phyloP scores from a whole-genome alignment of 2,329 filamentous ascomycete genomes.

The Penicillium sp. region DNA sequence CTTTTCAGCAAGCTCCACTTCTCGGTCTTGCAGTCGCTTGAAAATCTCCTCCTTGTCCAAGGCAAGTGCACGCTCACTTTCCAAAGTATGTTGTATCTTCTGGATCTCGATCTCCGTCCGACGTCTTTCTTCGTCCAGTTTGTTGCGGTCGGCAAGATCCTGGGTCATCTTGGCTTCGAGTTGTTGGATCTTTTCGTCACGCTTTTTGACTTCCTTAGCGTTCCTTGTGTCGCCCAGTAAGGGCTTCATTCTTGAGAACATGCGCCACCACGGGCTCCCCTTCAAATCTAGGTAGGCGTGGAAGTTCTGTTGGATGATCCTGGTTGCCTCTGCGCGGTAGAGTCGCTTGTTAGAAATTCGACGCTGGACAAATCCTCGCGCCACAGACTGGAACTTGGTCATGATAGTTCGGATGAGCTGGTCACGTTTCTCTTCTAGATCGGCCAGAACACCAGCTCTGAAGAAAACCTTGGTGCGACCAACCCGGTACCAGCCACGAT shows the following conservation, averaged over 20 bases:
- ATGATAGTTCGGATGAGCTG: slow-evolving; percentile 91
- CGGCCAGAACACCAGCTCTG: slow-evolving; percentile 88
- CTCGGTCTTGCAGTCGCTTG: slow-evolving; percentile 88
- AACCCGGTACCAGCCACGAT: slow-evolving; percentile 83
- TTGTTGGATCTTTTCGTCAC: slow-evolving; percentile 87
- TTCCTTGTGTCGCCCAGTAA: slow-evolving; percentile 88
- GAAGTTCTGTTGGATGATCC: slow-evolving; percentile 93
- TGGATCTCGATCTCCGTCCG: slow-evolving; percentile 84
- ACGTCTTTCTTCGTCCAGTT: slow-evolving; percentile 85
- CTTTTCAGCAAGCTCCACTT: slow-evolving; percentile 89
- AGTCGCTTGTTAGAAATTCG: slow-evolving; percentile 87
- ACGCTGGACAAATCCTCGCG: slow-evolving; percentile 83
- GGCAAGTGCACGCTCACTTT: slow-evolving; percentile 92
- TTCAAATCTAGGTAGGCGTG: slow-evolving; percentile 86
- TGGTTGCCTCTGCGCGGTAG: slow-evolving; percentile 89
- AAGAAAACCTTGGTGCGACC: slow-evolving; percentile 98
- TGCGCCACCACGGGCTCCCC: slow-evolving; percentile 94
- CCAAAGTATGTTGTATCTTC: slow-evolving; percentile 86
- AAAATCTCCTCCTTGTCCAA: slow-evolving; percentile 99
- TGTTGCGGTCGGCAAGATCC: slow-evolving; percentile 71
- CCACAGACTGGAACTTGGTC: slow-evolving; percentile 85
- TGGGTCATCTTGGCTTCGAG: slow-evolving; percentile 79
- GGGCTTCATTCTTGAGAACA: slow-evolving; percentile 93
- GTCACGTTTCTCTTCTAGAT: slow-evolving; percentile 94
- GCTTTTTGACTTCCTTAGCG: slow-evolving; percentile 87